Evolutionary conservation across 2,329 filamentous ascomycete genomes (phyloP), one percentile per base, ranked within the genome.

Genomic region (Aquanectria penicillioides): DNA sequence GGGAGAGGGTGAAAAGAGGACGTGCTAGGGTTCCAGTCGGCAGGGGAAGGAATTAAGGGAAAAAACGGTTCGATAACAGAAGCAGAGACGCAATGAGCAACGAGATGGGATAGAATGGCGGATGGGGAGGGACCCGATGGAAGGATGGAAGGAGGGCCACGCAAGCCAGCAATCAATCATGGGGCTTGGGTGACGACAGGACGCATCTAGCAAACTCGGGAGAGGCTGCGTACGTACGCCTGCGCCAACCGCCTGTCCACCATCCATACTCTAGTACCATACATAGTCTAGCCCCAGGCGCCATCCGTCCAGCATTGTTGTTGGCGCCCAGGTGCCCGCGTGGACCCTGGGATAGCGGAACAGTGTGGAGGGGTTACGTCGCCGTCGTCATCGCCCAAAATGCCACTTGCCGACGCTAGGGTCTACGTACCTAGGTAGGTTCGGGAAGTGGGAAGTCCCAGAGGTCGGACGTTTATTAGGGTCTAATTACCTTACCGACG

Each of bases 81-180:
- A 31, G 33, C 40, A 46, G 23, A 28, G 40, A 25, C 34, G n/a
- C n/a, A n/a, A 37, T 23, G 47, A 50, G 25, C 26, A n/a, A 51
- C 25, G 36, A 40, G 20, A 55, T 38, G 46, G 43, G 36, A 48
- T 34, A 46, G 37, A 44, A 44, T 31, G 29, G 31, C 41, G 18
- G 41, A 28, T 25, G 40, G 40, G 40, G 20, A 18, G 25, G 38
- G 38, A 29, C 15, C 33, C 36, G 41, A 51, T 57, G 54, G 54
- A 50, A 51, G 53, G 40, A 51, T 47, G 47, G 40, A 36, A 52
- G 48, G 54, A 51, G 40, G 55, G 55, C 55, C 55, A 46, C 55
- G 55, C 55, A 58, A 58, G 54, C 54, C 54, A 47, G 49, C 38
- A 34, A 34, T 34, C 40, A 38, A 40, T 58, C 41, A 44, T 34